Evolutionary conservation across 2,329 filamentous ascomycete species (phyloP).

Genomic region (Cladosporium sp.): DNA sequence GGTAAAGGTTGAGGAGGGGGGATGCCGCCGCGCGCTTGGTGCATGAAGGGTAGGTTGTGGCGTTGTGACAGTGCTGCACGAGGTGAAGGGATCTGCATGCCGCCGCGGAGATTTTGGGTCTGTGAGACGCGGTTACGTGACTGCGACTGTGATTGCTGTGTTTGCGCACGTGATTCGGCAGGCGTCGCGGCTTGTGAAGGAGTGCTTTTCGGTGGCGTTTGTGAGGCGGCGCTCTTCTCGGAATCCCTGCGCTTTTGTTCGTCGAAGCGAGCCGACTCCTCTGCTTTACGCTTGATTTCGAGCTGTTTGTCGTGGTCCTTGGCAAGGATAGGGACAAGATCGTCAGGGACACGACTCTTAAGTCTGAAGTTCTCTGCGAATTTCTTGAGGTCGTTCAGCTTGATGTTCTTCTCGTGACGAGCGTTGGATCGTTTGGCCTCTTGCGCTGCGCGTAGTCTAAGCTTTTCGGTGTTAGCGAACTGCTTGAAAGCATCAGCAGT

Average conservation of each 20-base stretch:
- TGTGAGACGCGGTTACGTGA: constrained; percentile 16
- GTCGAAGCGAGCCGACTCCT: constrained; percentile 67
- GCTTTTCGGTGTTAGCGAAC: constrained; percentile 63
- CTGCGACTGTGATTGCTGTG: constrained; percentile 14
- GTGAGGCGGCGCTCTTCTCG: constrained; percentile 26
- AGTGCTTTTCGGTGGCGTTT: constrained; percentile 22
- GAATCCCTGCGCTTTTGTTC: constrained; percentile 48
- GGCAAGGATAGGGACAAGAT: constrained; percentile 90
- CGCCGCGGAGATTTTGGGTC: constrained; percentile 10
- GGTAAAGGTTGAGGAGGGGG: constrained; percentile 55
- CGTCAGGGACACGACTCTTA: constrained; percentile 84
- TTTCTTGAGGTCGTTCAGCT: constrained; percentile 90
- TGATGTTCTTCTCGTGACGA: constrained; percentile 80
- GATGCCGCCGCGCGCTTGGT: constrained; percentile 18
- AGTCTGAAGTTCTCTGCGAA: constrained; percentile 95
- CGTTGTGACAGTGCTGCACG: constrained; percentile 24
- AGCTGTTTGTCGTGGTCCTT: constrained; percentile 96
- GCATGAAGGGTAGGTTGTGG: constrained; percentile 20
- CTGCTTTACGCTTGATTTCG: constrained; percentile 85
- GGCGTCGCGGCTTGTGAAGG: constrained; percentile 14
- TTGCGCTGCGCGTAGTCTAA: constrained; percentile 56
- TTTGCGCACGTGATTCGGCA: constrained; percentile 12
- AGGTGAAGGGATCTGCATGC: constrained; percentile 21
- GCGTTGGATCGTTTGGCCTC: constrained; percentile 58
- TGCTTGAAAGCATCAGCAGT: constrained; percentile 64